Percentiles rank a stretch among this genome's conserved stretches.
Evolutionary conservation across 768 basidiomycete species (phyloP).

Genomic region (Pleurotus giganteus): DNA sequence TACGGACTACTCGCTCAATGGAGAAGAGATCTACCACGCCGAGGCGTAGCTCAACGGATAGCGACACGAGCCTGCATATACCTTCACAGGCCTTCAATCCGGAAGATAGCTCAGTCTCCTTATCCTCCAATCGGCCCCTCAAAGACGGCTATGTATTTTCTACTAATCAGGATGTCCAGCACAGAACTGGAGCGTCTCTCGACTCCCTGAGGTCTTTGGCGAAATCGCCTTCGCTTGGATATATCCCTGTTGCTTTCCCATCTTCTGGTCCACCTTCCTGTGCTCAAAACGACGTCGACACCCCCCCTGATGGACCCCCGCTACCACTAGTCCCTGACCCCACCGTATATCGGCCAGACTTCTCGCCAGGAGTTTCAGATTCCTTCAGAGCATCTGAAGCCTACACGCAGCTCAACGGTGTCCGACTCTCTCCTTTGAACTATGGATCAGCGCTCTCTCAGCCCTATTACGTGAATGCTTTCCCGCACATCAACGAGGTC

Average conservation of each 20-base stretch:
- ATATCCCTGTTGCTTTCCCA: slow-evolving; percentile 3
- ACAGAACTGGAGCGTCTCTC: background rate
- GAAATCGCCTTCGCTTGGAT: slow-evolving; percentile 7
- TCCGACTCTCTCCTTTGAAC: background rate
- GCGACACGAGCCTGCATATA: too few relatives aligned
- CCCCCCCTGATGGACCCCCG: background rate
- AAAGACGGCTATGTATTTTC: too few relatives aligned
- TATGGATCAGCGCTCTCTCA: background rate
- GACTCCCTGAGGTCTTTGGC: background rate
- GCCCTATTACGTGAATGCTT: background rate
- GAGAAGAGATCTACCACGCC: too few relatives aligned
- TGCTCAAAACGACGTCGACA: background rate
- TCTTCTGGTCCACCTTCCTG: background rate
- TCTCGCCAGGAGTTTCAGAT: slow-evolving; percentile 5
- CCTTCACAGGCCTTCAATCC: too few relatives aligned
- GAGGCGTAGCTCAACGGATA: too few relatives aligned
- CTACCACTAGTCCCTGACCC: background rate
- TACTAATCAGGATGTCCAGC: too few relatives aligned
- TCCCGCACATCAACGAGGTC: background rate
- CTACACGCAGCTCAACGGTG: background rate
- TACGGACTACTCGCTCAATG: too few relatives aligned
- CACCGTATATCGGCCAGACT: background rate
- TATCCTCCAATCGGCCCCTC: too few relatives aligned
- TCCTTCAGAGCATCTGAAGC: background rate
- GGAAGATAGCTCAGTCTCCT: too few relatives aligned